phyloP scores from a whole-genome alignment of 2,329 filamentous ascomycete genomes.

The Sporothrix dimorphospora region DNA sequence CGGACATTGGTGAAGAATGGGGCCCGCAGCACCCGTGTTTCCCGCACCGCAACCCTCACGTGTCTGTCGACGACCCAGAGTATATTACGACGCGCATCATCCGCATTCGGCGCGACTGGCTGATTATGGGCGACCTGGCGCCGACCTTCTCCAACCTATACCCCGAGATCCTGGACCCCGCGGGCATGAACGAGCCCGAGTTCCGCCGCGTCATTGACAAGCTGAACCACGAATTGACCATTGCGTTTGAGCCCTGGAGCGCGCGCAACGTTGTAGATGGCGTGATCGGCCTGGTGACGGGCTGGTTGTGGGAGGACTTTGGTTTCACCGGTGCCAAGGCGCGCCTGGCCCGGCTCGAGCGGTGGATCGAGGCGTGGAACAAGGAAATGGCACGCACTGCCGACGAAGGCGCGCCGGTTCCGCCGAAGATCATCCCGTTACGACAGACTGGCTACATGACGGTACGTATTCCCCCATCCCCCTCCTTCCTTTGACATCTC shows the following conservation, averaged over 20 bases:
- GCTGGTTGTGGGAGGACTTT: conserved; percentile 93
- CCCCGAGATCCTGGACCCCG: conserved; percentile 89
- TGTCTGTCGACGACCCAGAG: conserved; percentile 74
- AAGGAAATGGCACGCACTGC: conserved; percentile 57
- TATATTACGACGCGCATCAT: conserved; percentile 84
- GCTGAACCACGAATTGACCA: conserved; percentile 75
- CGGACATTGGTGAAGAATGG: conserved; percentile 78
- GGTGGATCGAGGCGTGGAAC: conserved; percentile 89
- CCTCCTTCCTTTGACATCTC: not conserved
- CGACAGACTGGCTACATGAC: conserved; percentile 38
- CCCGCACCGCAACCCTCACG: conserved; percentile 90
- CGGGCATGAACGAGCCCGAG: conserved; percentile 78
- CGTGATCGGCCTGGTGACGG: conserved; percentile 77
- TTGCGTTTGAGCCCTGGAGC: conserved; percentile 79
- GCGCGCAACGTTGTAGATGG: conserved; percentile 79
- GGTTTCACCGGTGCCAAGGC: conserved; percentile 77
- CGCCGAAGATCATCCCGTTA: conserved; percentile 36
- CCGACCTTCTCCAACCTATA: conserved; percentile 95
- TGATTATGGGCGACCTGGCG: conserved; percentile 83
- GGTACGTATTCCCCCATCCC: conserved; percentile 24
- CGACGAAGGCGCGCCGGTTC: conserved; percentile 30
- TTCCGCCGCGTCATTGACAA: conserved; percentile 82
- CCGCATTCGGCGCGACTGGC: conserved; percentile 88
- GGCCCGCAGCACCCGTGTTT: conserved; percentile 92
- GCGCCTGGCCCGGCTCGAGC: conserved; percentile 70